phyloP scores from a whole-genome alignment of 2,329 filamentous ascomycete species.

The Colletotrichum spinosum region DNA sequence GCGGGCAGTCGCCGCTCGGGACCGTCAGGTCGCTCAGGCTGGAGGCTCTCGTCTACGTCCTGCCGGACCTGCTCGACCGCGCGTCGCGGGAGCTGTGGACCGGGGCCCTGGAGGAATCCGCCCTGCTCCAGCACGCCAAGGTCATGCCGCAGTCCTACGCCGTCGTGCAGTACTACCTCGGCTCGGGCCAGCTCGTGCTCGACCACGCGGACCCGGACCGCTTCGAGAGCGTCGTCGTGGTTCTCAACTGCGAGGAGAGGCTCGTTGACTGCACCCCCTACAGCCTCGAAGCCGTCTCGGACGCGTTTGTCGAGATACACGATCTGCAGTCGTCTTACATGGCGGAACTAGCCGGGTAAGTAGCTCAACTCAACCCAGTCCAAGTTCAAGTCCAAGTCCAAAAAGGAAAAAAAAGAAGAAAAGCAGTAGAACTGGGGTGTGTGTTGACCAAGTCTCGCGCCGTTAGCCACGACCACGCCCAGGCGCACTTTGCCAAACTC shows the following conservation, averaged over 20 bases:
- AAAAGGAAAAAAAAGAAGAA: too few relatives aligned
- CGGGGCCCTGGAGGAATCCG: neutral
- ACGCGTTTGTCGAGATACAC: neutral
- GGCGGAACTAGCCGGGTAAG: slow-evolving; percentile 1
- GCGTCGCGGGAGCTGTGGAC: slow-evolving; percentile 1
- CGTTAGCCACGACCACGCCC: neutral
- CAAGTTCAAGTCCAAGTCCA: too few relatives aligned
- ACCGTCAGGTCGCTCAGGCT: neutral
- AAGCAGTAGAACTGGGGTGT: too few relatives aligned
- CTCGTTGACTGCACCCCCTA: neutral
- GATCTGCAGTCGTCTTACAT: neutral
- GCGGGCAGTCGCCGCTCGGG: neutral
- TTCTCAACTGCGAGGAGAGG: neutral
- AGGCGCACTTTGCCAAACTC: slow-evolving; percentile 5
- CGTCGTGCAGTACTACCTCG: slow-evolving; percentile 10
- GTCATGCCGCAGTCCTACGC: slow-evolving; percentile 6
- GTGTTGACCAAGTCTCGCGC: neutral
- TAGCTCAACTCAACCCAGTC: neutral
- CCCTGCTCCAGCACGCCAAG: slow-evolving; percentile 9
- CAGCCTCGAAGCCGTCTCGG: neutral
- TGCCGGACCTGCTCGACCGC: slow-evolving; percentile 5
- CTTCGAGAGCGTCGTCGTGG: neutral
- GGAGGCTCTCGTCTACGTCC: slow-evolving; percentile 5
- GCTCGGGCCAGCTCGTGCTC: neutral
- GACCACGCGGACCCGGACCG: neutral